Percentiles rank a stretch among this genome's conserved stretches.
Conservation (phyloP, 148 eudicot genomes). For the Cornus suecica region DNA sequence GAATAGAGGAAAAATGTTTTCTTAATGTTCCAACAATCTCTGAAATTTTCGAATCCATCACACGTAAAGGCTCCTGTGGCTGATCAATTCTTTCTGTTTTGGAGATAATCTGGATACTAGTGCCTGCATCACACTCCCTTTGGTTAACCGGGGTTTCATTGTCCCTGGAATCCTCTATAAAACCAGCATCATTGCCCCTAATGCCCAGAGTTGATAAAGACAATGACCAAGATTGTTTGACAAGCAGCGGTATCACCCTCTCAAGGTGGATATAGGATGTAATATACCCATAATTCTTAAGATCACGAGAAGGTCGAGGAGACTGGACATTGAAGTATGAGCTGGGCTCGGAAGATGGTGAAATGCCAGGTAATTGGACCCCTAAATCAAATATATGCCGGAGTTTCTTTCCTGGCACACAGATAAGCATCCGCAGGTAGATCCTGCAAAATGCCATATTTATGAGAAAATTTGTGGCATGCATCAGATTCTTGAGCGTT, state of each 20-base stretch:
- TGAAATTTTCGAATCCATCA: slow-evolving; percentile 87
- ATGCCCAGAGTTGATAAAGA: slow-evolving; percentile 53
- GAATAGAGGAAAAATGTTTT: slow-evolving; percentile 75
- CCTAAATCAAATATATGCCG: slow-evolving; percentile 59
- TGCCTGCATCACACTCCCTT: slow-evolving; percentile 24
- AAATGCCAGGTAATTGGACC: slow-evolving; percentile 60
- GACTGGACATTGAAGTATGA: slow-evolving; percentile 61
- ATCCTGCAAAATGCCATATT: slow-evolving; percentile 49
- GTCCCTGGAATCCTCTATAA: slow-evolving; percentile 48
- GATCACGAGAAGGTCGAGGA: slow-evolving; percentile 46
- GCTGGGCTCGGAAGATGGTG: slow-evolving; percentile 63
- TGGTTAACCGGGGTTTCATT: slow-evolving; percentile 40
- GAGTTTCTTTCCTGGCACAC: slow-evolving; percentile 93
- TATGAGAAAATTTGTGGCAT: background rate
- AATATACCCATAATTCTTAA: slow-evolving; percentile 48
- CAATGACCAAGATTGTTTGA: slow-evolving; percentile 93
- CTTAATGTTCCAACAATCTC: slow-evolving; percentile 66
- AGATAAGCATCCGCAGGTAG: slow-evolving; percentile 81
- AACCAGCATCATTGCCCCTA: slow-evolving; percentile 28
- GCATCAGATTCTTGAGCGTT: no score
- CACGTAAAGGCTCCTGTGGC: slow-evolving; percentile 76
- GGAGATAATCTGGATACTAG: slow-evolving; percentile 23
- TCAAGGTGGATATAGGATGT: slow-evolving; percentile 74
- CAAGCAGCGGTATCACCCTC: slow-evolving; percentile 60
- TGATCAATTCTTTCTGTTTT: slow-evolving; percentile 37